Evolutionary conservation across 345 rosid species (phyloP), one percentile per base, ranked within the genome.

Genomic region (Brassica carinata): DNA sequence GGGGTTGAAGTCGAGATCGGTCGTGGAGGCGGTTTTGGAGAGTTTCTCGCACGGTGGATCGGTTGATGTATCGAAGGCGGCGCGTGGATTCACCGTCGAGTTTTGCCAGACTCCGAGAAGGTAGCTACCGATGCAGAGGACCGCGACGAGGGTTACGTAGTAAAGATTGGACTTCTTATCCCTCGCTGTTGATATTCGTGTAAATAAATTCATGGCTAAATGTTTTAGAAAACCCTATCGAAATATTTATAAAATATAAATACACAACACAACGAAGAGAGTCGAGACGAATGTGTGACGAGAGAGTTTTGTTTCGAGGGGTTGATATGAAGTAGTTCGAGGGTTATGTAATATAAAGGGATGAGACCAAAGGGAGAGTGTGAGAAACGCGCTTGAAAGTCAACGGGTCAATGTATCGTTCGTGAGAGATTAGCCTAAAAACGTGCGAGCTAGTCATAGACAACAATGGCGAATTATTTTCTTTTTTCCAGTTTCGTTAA

Each of bases 1-100:
- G 6, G 94, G 77, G 8, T 8, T 8, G 84, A 96, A 96, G 79
- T 93, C 97, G 74, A 93, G 91, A 62, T 83, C 80, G 9, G 33
- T 76, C 2, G 31, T 45, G 1, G 81, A 69, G 38, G 45, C 23
- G 2, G 70, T 66, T 1, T 18, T 26, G 17, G 77, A 57, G 71
- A 53, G 36, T 53, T 14, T 5, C 18, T 69, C 53, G 36, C 83
- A 80, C n/a, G 73, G 40, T 31, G 74, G 3, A 1, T 10, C 79
- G 33, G 30, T n/a, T 1, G 67, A 64, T 18, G 14, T 61, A 65
- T 30, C 13, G 81, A 53, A 48, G 85, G 77, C 61, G 69, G 68
- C 38, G 88, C 68, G 30, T 81, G 80, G 73, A 38, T 83, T 53
- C 10, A 30, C 10, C 29, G 72, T 18, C 2, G 87, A 62, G 74